Conservation (phyloP, 495 filamentous ascomycete genomes). For the Viridothelium virens region DNA sequence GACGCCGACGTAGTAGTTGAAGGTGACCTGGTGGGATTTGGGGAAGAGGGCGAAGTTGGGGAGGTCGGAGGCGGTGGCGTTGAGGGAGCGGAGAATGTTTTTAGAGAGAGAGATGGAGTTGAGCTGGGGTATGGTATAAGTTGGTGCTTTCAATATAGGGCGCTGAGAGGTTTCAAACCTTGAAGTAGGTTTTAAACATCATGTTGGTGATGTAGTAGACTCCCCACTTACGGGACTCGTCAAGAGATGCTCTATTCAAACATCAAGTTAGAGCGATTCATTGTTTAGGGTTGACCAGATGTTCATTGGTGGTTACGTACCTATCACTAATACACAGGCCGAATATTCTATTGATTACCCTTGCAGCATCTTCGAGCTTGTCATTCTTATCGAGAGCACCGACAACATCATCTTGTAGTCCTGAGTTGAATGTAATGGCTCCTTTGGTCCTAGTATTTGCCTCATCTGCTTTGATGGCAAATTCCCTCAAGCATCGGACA, state of each 20-base stretch:
- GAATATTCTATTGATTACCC: conserved; percentile 82
- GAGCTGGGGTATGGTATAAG: conserved; percentile 40
- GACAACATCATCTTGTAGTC: conserved; percentile 69
- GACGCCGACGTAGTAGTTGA: conserved; percentile 89
- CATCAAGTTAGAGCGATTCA: conserved; percentile 20
- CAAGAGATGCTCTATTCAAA: conserved; percentile 61
- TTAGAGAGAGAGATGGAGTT: conserved; percentile 83
- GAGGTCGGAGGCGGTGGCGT: conserved; percentile 67
- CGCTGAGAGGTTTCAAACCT: conserved; percentile 37
- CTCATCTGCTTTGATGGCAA: conserved; percentile 81
- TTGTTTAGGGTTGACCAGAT: conserved; percentile 1
- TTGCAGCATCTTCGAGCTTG: conserved; percentile 79
- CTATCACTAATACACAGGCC: conserved; percentile 79
- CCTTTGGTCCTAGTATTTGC: conserved; percentile 45
- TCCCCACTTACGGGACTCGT: conserved; percentile 94
- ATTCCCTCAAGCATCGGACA: conserved; percentile 73
- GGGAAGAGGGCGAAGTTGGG: conserved; percentile 68
- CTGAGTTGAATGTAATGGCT: conserved; percentile 37
- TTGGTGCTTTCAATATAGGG: neutral
- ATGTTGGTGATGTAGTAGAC: conserved; percentile 88
- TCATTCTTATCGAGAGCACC: conserved; percentile 63
- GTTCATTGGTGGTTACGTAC: conserved; percentile 42
- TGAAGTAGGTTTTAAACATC: conserved; percentile 97
- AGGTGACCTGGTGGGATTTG: conserved; percentile 86
- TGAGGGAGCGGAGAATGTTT: conserved; percentile 74